A percentile compares a stretch with the other conserved stretches of the same genome.
phyloP scores from a whole-genome alignment of 2,329 filamentous ascomycete species.

The Hansfordia pulvinata region DNA sequence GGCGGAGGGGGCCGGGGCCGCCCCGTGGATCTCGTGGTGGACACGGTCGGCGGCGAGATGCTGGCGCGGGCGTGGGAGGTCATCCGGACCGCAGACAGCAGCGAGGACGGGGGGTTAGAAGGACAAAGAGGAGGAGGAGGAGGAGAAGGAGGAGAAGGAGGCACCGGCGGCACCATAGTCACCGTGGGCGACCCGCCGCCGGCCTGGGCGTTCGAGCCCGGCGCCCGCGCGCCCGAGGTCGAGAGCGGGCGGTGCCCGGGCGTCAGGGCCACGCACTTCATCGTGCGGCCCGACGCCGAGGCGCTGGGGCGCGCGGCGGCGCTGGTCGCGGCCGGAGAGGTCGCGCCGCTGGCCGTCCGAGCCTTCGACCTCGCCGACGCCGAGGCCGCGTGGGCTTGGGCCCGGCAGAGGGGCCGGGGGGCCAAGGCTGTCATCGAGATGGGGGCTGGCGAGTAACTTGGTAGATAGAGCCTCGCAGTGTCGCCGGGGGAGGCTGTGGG shows the following conservation, averaged over 20 bases:
- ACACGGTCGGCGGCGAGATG: constrained; percentile 15
- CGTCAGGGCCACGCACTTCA: constrained; percentile 16
- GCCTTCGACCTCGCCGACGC: constrained; percentile 10
- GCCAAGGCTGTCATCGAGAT: constrained; percentile 14
- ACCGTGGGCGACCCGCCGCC: constrained; percentile 21
- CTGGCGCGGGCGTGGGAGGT: constrained; percentile 15
- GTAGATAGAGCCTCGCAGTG: not conserved
- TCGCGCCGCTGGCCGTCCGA: constrained; percentile 10
- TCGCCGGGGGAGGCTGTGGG: no score
- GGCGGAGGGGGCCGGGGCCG: no score
- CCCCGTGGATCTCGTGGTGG: constrained; percentile 16
- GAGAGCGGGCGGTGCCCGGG: constrained; percentile 8
- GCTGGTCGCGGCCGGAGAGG: constrained; percentile 9
- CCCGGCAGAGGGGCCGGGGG: constrained; percentile 7
- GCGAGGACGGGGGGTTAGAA: no score
- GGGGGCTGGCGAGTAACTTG: not conserved
- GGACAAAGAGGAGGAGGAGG: no score
- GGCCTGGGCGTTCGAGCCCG: constrained; percentile 14
- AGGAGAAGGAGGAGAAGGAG: no score
- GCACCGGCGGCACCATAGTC: constrained; percentile 18
- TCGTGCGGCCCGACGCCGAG: constrained; percentile 11
- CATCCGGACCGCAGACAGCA: no score
- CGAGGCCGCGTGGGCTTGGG: constrained; percentile 13
- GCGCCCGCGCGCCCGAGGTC: constrained; percentile 3
- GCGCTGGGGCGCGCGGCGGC: constrained; percentile 7